phyloP scores from a whole-genome alignment of 2,329 filamentous ascomycete genomes.

The Arthrinium phaeospermum region DNA sequence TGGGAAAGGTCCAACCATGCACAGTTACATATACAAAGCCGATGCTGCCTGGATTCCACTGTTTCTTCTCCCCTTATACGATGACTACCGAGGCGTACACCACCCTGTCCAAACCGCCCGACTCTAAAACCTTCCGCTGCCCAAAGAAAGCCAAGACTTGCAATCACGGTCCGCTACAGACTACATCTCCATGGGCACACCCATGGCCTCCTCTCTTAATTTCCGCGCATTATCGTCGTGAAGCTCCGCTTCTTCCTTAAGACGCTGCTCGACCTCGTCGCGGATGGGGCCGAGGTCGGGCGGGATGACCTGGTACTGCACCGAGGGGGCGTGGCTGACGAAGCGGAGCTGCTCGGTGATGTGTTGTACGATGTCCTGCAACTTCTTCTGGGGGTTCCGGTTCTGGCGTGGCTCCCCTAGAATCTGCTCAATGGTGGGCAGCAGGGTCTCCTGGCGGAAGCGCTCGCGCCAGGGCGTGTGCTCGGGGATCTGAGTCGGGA shows the following conservation, averaged over 20 bases:
- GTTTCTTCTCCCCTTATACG: not conserved
- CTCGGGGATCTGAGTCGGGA: constrained; percentile 74
- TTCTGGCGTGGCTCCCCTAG: constrained; percentile 74
- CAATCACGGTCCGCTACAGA: not conserved
- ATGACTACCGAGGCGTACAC: not conserved
- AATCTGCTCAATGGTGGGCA: constrained; percentile 81
- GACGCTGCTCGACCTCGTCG: constrained; percentile 70
- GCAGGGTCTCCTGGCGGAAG: constrained; percentile 86
- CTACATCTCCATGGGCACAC: constrained; percentile 58
- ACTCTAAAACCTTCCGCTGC: not conserved
- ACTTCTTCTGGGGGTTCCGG: constrained; percentile 76
- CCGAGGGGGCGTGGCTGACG: constrained; percentile 82
- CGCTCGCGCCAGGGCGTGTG: constrained; percentile 87
- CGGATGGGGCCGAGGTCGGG: constrained; percentile 74
- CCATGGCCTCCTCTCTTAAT: constrained; percentile 62
- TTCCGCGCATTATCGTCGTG: constrained; percentile 59
- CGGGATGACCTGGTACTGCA: constrained; percentile 82
- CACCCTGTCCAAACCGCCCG: not conserved
- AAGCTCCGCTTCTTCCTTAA: constrained; percentile 69
- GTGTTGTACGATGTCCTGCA: constrained; percentile 76
- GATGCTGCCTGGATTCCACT: too few species aligned
- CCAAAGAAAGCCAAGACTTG: not conserved
- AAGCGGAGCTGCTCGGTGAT: constrained; percentile 88
- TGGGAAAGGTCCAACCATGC: not conserved
- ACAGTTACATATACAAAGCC: not conserved